Percentiles rank a stretch among this genome's conserved stretches.
phyloP scores from a whole-genome alignment of 164 flowering plant genomes.

The grape (Vitis vinifera) region ASM3070453v1 NC_081811.1:31335001-31335500 shows the following conservation, averaged over 20 bases:
- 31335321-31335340: slow-evolving; percentile 75
- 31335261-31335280: slow-evolving; percentile 83
- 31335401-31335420: slow-evolving; percentile 52
- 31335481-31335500: slow-evolving; percentile 94
- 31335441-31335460: slow-evolving; percentile 51
- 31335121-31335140: slow-evolving; percentile 96
- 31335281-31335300: slow-evolving; percentile 79
- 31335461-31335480: slow-evolving; percentile 92
- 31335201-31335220: slow-evolving; percentile 43
- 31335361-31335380: slow-evolving; percentile 84
- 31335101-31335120: slow-evolving; percentile 67
- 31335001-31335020: too few species aligned
- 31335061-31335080: slow-evolving; percentile 20
- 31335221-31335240: slow-evolving; percentile 68
- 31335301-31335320: slow-evolving; percentile 94
- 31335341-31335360: slow-evolving; percentile 93
- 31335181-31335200: slow-evolving; percentile 38
- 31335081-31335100: slow-evolving; percentile 94
- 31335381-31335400: slow-evolving; percentile 47
- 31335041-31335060: neutral
- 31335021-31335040: neutral
- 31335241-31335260: slow-evolving; percentile 82
- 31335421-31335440: slow-evolving; percentile 82
- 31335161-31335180: slow-evolving; percentile 76
- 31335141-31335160: slow-evolving; percentile 87